Percentiles rank a stretch among this genome's conserved stretches.
Evolutionary conservation across 345 rosid species (phyloP).

Genomic region (Turnera subulata): DNA sequence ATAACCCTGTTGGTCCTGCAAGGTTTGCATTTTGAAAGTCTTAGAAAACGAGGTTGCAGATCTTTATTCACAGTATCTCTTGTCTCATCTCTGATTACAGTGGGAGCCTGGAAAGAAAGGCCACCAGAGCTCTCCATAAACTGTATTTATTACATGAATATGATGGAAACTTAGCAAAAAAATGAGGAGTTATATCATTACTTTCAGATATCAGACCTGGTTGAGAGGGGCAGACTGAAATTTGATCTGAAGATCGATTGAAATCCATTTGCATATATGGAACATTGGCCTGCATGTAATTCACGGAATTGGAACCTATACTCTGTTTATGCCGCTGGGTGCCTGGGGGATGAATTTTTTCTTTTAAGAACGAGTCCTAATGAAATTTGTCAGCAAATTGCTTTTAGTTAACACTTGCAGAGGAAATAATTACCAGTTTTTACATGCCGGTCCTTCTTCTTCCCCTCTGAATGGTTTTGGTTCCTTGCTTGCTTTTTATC

Average conservation of each 20-base stretch:
- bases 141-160: conserved; percentile 52
- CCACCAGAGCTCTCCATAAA: conserved; percentile 41
- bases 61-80: conserved; percentile 23
- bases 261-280: conserved; percentile 25
- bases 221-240: conserved; percentile 44
- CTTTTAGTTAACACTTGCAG: conserved; percentile 26
- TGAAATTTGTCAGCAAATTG: conserved; percentile 28
- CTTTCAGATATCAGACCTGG: conserved; percentile 48
- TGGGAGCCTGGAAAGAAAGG: conserved; percentile 28
- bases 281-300: conserved; percentile 19
- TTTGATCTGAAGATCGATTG: conserved; percentile 42
- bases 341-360: conserved; percentile 18
- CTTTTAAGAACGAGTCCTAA: conserved; percentile 26
- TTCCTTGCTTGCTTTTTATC: conserved; percentile 39
- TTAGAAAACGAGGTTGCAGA: conserved; percentile 22
- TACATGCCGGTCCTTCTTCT: conserved; percentile 31
- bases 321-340: conserved; percentile 22
- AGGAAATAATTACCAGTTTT: conserved; percentile 44
- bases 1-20: conserved; percentile 32
- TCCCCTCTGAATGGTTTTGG: conserved; percentile 35
- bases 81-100: conserved; percentile 26
- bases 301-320: conserved; percentile 26
- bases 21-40: conserved; percentile 30
- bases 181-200: conserved; percentile 32
- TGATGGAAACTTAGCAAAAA: conserved; percentile 48